phyloP scores from a whole-genome alignment of 176 grass and related monocot genomes.

The Oryza meyeriana region DNA sequence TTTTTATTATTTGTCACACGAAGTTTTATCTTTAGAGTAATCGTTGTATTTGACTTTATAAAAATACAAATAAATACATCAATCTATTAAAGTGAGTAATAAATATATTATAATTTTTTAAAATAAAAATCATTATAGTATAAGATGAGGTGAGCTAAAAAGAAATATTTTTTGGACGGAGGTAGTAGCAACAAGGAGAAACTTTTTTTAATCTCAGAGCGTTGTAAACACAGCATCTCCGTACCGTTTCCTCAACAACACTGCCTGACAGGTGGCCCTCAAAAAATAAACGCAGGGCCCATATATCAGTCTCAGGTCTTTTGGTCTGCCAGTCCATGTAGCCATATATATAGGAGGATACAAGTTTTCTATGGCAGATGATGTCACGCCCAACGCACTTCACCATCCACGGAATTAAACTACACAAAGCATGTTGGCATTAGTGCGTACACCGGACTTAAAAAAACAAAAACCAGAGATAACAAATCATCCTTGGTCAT shows the following conservation, averaged over 20 bases:
- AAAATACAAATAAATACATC: too few species aligned
- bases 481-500: conserved; percentile 19
- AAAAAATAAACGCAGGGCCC: background rate
- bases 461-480: background rate
- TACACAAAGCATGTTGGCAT: conserved; percentile 21
- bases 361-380: background rate
- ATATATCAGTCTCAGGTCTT: background rate
- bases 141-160: too few species aligned
- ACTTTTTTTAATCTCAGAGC: background rate
- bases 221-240: background rate
- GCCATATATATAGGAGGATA: background rate
- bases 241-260: too few species aligned
- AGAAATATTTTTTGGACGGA: too few species aligned
- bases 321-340: background rate
- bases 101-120: too few species aligned
- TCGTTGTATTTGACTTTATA: too few species aligned
- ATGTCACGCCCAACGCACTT: background rate
- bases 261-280: background rate
- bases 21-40: too few species aligned
- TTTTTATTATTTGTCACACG: too few species aligned
- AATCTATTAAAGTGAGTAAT: too few species aligned
- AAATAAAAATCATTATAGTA: too few species aligned
- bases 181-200: background rate
- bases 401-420: background rate
- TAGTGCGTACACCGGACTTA: background rate